phyloP scores from a whole-genome alignment of 768 basidiomycete species.

The Serendipita vermifera region DNA sequence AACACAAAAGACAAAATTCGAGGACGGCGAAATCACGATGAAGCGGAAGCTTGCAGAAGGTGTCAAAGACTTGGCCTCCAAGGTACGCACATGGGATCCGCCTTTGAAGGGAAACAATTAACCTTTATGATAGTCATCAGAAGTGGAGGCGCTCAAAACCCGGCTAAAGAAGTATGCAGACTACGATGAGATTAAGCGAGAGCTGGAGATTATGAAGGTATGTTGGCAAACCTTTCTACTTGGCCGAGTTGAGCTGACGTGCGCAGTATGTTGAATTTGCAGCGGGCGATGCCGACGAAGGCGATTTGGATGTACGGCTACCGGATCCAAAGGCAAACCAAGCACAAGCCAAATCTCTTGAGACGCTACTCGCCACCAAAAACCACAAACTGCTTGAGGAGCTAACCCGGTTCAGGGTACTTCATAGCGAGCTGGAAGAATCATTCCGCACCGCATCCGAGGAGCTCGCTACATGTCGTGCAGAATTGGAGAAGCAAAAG shows the following conservation, averaged over 20 bases:
- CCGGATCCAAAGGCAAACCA: constrained; percentile 77
- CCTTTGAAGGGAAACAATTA: neutral
- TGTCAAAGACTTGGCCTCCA: constrained; percentile 38
- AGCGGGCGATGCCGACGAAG: constrained; percentile 63
- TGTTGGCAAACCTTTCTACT: constrained; percentile 14
- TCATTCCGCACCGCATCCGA: constrained; percentile 45
- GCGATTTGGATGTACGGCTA: constrained; percentile 45
- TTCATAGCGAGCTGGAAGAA: constrained; percentile 68
- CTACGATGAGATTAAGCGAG: constrained; percentile 96
- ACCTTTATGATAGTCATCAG: constrained; percentile 33
- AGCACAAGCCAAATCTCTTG: constrained; percentile 69
- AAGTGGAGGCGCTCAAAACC: constrained; percentile 54
- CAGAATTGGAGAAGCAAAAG: constrained; percentile 66
- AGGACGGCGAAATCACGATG: constrained; percentile 34
- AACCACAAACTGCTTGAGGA: constrained; percentile 89
- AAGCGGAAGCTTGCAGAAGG: constrained; percentile 49
- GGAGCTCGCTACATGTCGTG: constrained; percentile 42
- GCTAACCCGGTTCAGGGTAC: constrained; percentile 77
- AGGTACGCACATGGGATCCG: too few relatives aligned
- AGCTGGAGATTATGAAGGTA: constrained; percentile 98
- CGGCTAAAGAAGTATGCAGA: constrained; percentile 64
- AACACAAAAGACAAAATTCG: constrained; percentile 38
- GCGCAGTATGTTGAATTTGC: constrained; percentile 92
- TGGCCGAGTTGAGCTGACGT: neutral
- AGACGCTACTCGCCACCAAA: constrained; percentile 82